Base-by-base conservation (phyloP, 2,329 filamentous ascomycete species). In the Cytospora leucostoma region DNA sequence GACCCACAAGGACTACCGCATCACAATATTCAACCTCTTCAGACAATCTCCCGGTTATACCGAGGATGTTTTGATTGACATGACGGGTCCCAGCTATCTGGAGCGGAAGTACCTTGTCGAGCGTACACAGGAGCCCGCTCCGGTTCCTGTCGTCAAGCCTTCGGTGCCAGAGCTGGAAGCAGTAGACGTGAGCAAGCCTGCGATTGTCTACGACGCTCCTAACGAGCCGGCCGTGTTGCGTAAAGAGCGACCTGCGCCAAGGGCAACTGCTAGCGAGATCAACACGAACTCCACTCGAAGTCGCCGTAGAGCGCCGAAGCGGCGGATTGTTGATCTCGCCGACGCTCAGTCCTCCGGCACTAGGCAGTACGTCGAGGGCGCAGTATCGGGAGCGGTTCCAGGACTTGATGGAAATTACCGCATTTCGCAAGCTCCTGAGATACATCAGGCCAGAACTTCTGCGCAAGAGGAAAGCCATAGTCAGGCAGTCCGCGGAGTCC, bases 21-120 rank as follows among this genome's bases (percentile, higher is more conserved):
- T 96, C 67, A 91, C 88, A 21, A 96, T 98, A 67, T 97, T 99
- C 86, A 99, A 98, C 71, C 82, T 98, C 2, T 99, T 99, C 81
- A 87, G 95, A 67, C 88, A 87, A 64, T 93, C 92, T 0, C 92
- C 94, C 12, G 95, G 95, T 6, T 96, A 95, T 71, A 90, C 88
- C 0, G 91, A 97, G 68, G 95, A 99, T 72, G 88, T 98, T 65
- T 81, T 92, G 53, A 94, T 99, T 69, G 95, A 99, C 74, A 88
- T 90, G 2, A 86, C 86, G 38, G 89, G 89, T 0, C 94, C 95
- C 1, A 89, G 85, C n/a, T 96, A 92, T 71, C 85, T 88, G 17
- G 95, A 99, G 79, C 88, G 88, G 73, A 92, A 92, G 71, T 89
- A 91, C 68, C 82, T 99, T 51, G 84, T 93, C 6, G 93, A 97